Conservation (phyloP, 2,329 filamentous ascomycete species). For the Macrophomina phaseolina region DNA sequence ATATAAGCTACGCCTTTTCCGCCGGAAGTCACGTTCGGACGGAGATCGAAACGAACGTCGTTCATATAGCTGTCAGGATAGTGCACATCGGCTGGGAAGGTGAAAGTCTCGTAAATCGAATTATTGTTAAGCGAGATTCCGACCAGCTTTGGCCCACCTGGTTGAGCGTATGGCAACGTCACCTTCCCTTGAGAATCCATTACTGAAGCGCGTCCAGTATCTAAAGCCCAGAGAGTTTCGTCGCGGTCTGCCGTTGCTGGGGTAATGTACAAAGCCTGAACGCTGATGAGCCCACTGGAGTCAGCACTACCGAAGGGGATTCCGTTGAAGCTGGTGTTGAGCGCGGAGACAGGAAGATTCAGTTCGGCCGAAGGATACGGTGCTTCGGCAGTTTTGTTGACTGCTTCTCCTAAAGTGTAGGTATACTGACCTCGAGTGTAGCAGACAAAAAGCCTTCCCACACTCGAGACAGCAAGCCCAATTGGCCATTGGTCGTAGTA, state of each 20-base stretch:
- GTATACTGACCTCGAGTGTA: constrained; percentile 55
- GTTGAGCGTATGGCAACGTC: constrained; percentile 43
- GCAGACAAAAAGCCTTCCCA: constrained; percentile 57
- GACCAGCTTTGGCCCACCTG: constrained; percentile 59
- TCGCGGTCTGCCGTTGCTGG: constrained; percentile 42
- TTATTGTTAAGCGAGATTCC: constrained; percentile 54
- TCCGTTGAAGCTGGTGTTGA: constrained; percentile 51
- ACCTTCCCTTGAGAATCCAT: constrained; percentile 48
- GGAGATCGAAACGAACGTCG: constrained; percentile 59
- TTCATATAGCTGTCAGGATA: constrained; percentile 57
- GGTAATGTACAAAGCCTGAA: constrained; percentile 58
- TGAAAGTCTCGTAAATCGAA: constrained; percentile 55
- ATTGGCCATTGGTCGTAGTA: constrained; percentile 57
- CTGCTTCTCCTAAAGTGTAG: constrained; percentile 56
- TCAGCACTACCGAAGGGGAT: constrained; percentile 54
- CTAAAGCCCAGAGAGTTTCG: constrained; percentile 54
- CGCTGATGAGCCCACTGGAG: constrained; percentile 52
- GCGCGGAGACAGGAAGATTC: constrained; percentile 54
- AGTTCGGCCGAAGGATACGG: constrained; percentile 52
- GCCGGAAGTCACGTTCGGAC: constrained; percentile 44
- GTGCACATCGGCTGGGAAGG: constrained; percentile 53
- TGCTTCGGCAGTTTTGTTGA: constrained; percentile 54
- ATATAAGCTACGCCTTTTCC: constrained; percentile 58
- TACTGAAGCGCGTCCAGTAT: constrained; percentile 52
- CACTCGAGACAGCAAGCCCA: constrained; percentile 56